phyloP scores from a whole-genome alignment of 768 basidiomycete species.

The Dacryopinax spathularia region DNA sequence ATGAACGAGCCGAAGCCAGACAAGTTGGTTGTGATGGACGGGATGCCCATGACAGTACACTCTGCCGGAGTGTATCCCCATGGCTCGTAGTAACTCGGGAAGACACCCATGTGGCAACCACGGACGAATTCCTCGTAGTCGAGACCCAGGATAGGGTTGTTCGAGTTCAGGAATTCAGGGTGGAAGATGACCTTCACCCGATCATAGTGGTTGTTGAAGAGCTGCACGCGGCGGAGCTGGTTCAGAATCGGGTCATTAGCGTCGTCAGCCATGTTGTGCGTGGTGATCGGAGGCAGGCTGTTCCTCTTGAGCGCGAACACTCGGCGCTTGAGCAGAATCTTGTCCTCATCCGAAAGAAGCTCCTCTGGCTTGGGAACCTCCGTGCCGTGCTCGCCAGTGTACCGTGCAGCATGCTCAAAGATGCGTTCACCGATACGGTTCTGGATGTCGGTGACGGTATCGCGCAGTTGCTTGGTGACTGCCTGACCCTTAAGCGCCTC shows the following conservation, averaged over 20 bases:
- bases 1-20: conserved; percentile 98
- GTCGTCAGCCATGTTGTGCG: conserved; percentile 98
- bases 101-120: conserved; percentile 95
- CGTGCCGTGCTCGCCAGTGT: conserved; percentile 70
- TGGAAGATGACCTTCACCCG: conserved; percentile 97
- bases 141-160: conserved; percentile 90
- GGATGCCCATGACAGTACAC: conserved; percentile 99
- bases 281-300: conserved; percentile 88
- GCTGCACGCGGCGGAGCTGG: conserved; percentile 82
- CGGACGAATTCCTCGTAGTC: conserved; percentile 99
- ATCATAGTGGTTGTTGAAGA: conserved; percentile 80
- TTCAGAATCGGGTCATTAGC: conserved; percentile 81
- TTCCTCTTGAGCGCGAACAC: conserved; percentile 93
- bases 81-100: conserved; percentile 94
- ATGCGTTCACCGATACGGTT: conserved; percentile 80
- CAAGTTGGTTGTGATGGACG: conserved; percentile 90
- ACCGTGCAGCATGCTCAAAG: conserved; percentile 88
- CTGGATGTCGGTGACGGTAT: conserved; percentile 92
- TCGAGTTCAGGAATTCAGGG: conserved; percentile 94
- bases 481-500: conserved; percentile 96
- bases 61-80: conserved; percentile 97
- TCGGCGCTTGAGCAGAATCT: conserved; percentile 84
- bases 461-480: conserved; percentile 89
- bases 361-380: conserved; percentile 56
- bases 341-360: conserved; percentile 81